phyloP scores from a whole-genome alignment of 2,329 filamentous ascomycete species.

The Thielaviopsis cerberus region DNA sequence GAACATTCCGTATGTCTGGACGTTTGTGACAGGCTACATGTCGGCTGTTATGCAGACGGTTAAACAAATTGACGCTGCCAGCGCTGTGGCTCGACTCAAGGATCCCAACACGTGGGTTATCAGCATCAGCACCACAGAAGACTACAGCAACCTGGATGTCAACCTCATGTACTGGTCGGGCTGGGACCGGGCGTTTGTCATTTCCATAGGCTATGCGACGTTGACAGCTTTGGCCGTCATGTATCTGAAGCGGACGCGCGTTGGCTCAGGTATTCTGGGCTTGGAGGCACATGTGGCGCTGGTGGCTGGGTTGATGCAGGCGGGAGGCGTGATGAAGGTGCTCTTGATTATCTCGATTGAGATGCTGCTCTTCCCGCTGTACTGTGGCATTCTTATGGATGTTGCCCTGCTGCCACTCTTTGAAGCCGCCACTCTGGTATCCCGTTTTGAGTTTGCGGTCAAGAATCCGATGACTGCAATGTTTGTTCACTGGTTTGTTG shows the following conservation, averaged over 20 bases:
- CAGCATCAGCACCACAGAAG: constrained; percentile 23
- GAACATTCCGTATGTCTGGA: background rate
- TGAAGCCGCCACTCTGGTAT: constrained; percentile 56
- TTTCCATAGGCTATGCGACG: constrained; percentile 63
- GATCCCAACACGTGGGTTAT: constrained; percentile 41
- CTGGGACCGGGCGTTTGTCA: constrained; percentile 49
- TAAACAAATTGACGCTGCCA: background rate
- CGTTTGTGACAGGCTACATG: background rate
- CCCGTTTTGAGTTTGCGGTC: constrained; percentile 59
- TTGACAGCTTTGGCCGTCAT: constrained; percentile 56
- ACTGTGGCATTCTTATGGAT: constrained; percentile 83
- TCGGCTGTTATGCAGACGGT: background rate
- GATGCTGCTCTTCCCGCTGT: constrained; percentile 92
- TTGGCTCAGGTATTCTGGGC: constrained; percentile 33
- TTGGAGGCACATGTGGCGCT: constrained; percentile 53
- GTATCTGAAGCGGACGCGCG: constrained; percentile 46
- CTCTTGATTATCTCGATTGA: constrained; percentile 97
- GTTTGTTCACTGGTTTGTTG: constrained; percentile 97
- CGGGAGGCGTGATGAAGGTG: constrained; percentile 91
- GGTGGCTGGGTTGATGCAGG: constrained; percentile 73
- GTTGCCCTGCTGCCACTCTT: constrained; percentile 78
- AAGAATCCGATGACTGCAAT: constrained; percentile 72
- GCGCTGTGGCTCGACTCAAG: constrained; percentile 17
- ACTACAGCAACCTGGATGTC: constrained; percentile 26
- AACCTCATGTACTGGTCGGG: constrained; percentile 49